Percentiles rank a stretch among this genome's conserved stretches.
phyloP scores from a whole-genome alignment of 2,329 filamentous ascomycete genomes.

The Mycogone perniciosa region DNA sequence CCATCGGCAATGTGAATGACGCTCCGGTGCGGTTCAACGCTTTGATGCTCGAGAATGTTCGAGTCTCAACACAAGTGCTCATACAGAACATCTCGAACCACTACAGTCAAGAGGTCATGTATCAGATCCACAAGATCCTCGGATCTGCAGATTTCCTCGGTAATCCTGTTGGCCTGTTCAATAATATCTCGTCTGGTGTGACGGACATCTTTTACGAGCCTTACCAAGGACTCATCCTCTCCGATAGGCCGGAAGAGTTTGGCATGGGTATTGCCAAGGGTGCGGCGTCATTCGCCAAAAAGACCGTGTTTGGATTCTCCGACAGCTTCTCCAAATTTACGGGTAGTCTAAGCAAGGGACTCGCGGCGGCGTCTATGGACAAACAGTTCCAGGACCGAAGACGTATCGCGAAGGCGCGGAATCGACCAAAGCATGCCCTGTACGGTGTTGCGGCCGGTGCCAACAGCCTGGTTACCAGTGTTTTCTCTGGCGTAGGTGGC shows the following conservation, averaged over 20 bases:
- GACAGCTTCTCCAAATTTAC: conserved; percentile 98
- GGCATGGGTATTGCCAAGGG: conserved; percentile 94
- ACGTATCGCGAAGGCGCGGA: conserved; percentile 86
- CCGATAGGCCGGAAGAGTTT: conserved; percentile 89
- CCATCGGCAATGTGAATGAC: conserved; percentile 97
- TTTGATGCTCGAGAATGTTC: conserved; percentile 88
- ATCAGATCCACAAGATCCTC: conserved; percentile 94
- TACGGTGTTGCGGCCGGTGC: conserved; percentile 95
- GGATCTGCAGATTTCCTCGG: conserved; percentile 96
- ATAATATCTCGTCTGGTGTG: conserved; percentile 94
- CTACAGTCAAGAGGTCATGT: conserved; percentile 92
- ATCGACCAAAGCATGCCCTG: conserved; percentile 91
- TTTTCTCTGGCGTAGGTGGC: conserved; percentile 90
- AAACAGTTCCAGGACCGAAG: conserved; percentile 98
- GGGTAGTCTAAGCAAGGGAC: conserved; percentile 91
- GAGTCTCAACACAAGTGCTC: conserved; percentile 78
- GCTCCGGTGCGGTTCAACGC: conserved; percentile 91
- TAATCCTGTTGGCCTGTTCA: conserved; percentile 96
- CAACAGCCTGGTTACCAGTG: conserved; percentile 86
- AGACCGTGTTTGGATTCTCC: conserved; percentile 93
- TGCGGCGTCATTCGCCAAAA: conserved; percentile 95
- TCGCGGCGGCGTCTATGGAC: conserved; percentile 91
- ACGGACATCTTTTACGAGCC: conserved; percentile 99
- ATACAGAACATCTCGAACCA: conserved; percentile 84
- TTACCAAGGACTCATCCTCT: conserved; percentile 95